Evolutionary conservation across 75 land plant species (phyloP).

Genomic region (Selaginella tamariscina): DNA sequence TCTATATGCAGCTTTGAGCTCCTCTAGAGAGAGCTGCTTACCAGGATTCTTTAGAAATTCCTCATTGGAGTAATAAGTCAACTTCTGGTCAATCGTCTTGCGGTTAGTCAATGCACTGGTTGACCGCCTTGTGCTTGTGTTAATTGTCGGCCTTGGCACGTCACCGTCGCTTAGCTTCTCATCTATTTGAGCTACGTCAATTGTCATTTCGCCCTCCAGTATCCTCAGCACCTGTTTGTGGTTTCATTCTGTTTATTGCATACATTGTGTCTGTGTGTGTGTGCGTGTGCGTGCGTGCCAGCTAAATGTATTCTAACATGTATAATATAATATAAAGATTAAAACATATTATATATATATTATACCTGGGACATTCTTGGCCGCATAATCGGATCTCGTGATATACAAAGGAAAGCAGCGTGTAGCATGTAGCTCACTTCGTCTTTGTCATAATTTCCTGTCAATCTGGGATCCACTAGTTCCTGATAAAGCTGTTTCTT

Average conservation of each 20-base stretch:
- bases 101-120: neutral
- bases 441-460: conserved; percentile 33
- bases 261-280: neutral
- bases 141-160: neutral
- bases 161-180: neutral
- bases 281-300: neutral
- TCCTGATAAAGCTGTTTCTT: conserved; percentile 59
- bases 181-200: neutral
- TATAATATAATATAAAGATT: conserved; percentile 12
- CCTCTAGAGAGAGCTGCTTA: conserved; percentile 35
- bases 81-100: no score
- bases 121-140: neutral
- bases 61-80: no score
- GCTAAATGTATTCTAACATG: conserved; percentile 19
- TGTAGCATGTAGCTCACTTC: conserved; percentile 83
- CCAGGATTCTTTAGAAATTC: no score
- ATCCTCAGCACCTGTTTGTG: conserved; percentile 63
- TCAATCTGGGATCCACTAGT: conserved; percentile 66
- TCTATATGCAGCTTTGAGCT: conserved; percentile 29
- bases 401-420: conserved; percentile 82
- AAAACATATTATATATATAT: neutral
- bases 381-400: conserved; percentile 64
- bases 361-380: conserved; percentile 93
- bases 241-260: neutral
- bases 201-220: conserved; percentile 31